Percentiles rank a stretch among this genome's conserved stretches.
Conservation (phyloP, 345 rosid species). For the Hibiscus mutabilis region DNA sequence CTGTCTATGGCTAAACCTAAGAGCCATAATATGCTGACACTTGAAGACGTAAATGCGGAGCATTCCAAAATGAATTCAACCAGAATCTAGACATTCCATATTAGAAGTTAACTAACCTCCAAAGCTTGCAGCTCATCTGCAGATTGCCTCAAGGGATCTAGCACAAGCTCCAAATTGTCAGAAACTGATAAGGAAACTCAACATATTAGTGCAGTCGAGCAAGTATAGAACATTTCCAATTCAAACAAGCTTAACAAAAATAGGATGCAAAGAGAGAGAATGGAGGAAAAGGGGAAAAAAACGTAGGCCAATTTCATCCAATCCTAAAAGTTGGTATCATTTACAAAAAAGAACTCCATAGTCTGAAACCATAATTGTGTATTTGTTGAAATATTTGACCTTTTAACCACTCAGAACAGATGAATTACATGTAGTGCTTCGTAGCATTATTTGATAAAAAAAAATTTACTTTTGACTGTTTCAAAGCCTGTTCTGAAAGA, state of each 20-base stretch:
- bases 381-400: background rate
- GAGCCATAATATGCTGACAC: background rate
- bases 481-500: background rate
- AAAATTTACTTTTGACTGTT: background rate
- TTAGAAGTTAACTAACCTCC: constrained; percentile 50
- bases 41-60: background rate
- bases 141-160: constrained; percentile 82
- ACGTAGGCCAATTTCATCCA: background rate
- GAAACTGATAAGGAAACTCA: constrained; percentile 35
- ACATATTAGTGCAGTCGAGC: background rate
- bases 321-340: background rate
- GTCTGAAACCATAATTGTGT: background rate
- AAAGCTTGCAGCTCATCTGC: constrained; percentile 64
- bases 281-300: background rate
- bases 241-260: background rate
- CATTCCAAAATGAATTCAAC: background rate
- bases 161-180: constrained; percentile 50
- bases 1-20: background rate
- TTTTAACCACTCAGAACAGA: background rate
- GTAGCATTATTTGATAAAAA: background rate
- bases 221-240: background rate
- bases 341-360: background rate
- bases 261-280: background rate
- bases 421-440: background rate
- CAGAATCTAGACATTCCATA: background rate